Percentiles rank a stretch among this genome's conserved stretches.
Evolutionary conservation across 192 early-diverging fungal genomes (phyloP).

Genomic region (Podila epigama): DNA sequence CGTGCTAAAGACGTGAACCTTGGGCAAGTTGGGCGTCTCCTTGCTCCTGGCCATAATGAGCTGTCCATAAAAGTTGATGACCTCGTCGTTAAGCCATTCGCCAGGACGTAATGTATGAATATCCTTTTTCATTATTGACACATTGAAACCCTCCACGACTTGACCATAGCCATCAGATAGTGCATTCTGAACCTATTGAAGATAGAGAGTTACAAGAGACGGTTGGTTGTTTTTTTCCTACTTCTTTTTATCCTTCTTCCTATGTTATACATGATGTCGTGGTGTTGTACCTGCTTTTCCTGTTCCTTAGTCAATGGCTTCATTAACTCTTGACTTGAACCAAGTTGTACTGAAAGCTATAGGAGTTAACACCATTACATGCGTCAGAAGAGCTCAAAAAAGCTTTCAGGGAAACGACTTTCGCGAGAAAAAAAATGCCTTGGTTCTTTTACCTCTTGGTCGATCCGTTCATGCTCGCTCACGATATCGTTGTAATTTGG

Average conservation of each 20-base stretch:
- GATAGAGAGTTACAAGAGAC: neutral
- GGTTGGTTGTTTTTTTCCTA: slow-evolving; percentile 6
- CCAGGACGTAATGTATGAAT: slow-evolving; percentile 75
- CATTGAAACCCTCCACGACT: slow-evolving; percentile 64
- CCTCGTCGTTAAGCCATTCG: slow-evolving; percentile 95
- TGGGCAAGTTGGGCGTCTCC: slow-evolving; percentile 54
- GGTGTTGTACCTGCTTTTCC: slow-evolving; percentile 12
- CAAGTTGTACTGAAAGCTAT: slow-evolving; percentile 11
- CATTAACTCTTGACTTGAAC: slow-evolving; percentile 2
- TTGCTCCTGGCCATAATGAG: slow-evolving; percentile 74
- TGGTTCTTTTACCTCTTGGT: slow-evolving; percentile 12
- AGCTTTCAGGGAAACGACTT: neutral
- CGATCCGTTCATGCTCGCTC: slow-evolving; percentile 28
- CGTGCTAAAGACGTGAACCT: slow-evolving; percentile 89
- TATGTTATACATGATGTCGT: no score
- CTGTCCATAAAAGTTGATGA: slow-evolving; percentile 93
- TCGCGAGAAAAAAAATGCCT: neutral
- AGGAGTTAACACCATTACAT: neutral
- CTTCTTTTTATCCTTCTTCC: no score
- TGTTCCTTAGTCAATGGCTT: slow-evolving; percentile 15
- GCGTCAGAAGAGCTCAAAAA: neutral
- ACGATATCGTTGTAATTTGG: slow-evolving; percentile 14
- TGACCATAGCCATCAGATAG: slow-evolving; percentile 17
- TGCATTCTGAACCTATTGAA: slow-evolving; percentile 11
- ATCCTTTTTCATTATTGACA: slow-evolving; percentile 67